Conservation (phyloP, 148 eudicot genomes). For the Persicaria tinctoria region DNA sequence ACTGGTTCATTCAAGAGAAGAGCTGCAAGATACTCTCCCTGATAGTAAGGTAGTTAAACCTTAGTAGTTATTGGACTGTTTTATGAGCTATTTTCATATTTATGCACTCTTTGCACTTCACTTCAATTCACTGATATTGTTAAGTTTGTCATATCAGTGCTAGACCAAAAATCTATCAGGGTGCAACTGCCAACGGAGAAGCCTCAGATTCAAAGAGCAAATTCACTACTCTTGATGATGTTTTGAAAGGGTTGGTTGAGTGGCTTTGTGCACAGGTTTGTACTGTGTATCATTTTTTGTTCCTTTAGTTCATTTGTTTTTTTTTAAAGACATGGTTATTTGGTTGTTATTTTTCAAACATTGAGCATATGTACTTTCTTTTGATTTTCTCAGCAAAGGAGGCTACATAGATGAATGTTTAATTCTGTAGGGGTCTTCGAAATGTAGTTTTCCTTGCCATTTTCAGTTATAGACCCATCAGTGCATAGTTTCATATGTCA, state of each 20-base stretch:
- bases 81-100: not conserved
- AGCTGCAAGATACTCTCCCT: conserved; percentile 86
- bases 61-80: not conserved
- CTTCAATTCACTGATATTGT: not conserved
- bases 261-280: conserved; percentile 96
- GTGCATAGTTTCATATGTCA: not conserved
- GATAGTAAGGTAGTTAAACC: conserved; percentile 54
- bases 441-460: not conserved
- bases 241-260: conserved; percentile 74
- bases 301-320: not conserved
- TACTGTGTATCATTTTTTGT: not conserved
- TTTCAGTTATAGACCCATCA: not conserved
- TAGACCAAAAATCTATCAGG: conserved; percentile 52
- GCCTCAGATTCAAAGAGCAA: conserved; percentile 63
- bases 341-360: not conserved
- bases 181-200: conserved; percentile 47
- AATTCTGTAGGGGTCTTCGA: not conserved
- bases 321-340: not conserved
- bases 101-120: not conserved
- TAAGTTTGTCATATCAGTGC: conserved; percentile 38
- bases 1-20: conserved; percentile 98
- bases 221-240: conserved; percentile 55
- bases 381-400: not conserved
- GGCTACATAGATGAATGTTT: not conserved
- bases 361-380: not conserved